phyloP scores from a whole-genome alignment of 2,329 filamentous ascomycete species.

The Daldinia sp. region DNA sequence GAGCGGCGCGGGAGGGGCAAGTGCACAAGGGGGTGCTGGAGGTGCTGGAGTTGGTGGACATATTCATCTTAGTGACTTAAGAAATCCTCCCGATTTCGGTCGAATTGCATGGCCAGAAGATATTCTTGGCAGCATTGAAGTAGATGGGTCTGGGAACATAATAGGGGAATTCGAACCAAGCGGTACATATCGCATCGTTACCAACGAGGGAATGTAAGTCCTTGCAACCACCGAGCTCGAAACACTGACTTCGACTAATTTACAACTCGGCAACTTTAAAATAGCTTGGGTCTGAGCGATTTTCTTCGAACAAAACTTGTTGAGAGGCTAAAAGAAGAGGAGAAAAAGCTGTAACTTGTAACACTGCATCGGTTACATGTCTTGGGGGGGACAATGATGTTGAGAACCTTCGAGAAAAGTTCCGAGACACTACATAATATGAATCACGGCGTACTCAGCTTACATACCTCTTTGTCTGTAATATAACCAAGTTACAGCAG shows the following conservation, averaged over 20 bases:
- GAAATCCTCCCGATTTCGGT: slow-evolving; percentile 72
- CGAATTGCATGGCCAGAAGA: slow-evolving; percentile 75
- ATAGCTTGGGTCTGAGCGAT: slow-evolving; percentile 61
- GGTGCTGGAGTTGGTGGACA: slow-evolving; percentile 68
- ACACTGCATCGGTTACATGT: not conserved
- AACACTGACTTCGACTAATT: slow-evolving; percentile 21
- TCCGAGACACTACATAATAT: not conserved
- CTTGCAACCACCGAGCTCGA: not conserved
- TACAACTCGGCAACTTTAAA: not conserved
- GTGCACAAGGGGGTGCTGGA: slow-evolving; percentile 68
- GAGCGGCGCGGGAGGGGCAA: slow-evolving; percentile 63
- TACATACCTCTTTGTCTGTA: not conserved
- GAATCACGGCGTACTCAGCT: not conserved
- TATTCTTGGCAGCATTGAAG: slow-evolving; percentile 73
- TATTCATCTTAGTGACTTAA: slow-evolving; percentile 70
- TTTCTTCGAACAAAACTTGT: slow-evolving; percentile 64
- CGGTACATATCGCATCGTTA: slow-evolving; percentile 70
- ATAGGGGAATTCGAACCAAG: slow-evolving; percentile 66
- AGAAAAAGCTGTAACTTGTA: slow-evolving; percentile 47
- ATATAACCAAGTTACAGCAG: not conserved
- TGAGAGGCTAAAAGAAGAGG: slow-evolving; percentile 61
- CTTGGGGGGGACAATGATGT: too few species aligned
- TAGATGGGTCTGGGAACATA: slow-evolving; percentile 64
- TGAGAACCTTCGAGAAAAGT: not conserved
- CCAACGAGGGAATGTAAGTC: slow-evolving; percentile 73